Base-by-base conservation (phyloP, 2,329 filamentous ascomycete genomes). In the Neonectria sp. region DNA sequence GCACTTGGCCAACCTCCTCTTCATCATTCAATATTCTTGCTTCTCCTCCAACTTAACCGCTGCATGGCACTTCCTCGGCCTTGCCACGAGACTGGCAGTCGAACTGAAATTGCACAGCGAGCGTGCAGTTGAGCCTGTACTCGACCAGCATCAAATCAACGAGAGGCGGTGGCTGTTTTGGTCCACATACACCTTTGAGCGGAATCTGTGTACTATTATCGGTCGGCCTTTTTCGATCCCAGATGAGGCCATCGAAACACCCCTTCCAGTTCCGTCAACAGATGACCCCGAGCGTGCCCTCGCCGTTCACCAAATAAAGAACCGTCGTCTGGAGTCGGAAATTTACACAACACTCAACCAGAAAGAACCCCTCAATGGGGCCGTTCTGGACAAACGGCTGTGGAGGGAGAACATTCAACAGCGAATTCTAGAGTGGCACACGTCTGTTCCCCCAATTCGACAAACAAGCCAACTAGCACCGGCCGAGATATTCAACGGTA, bases 271-370 rank as follows among this genome's bases (percentile, higher is more conserved):
- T 3, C 43, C 68, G 1, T 37, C 63, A 1, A 63, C 35, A 2
- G 43, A 53, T 9, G 55, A 67, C 1, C 59, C 57, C 0, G 66
- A 70, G n/a, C 56, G 71, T 0, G 61, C 61, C 2, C 49, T 69
- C 0, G 76, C 71, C 3, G 58, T 74, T 1, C 76, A 78, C 37
- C 49, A 74, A 17, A 68, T 77, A 3, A 65, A 66, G 2, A 60
- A 55, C 2, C 76, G 75, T 0, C 67, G 60, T 12, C 55, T 75
- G 0, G 75, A 77, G n/a, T 76, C 75, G 17, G 75, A 77, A 25
- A 75, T 76, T 3, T 72, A 71, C 1, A 58, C 40, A 0, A 77
- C 68, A 0, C 61, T 77, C 0, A 67, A 70, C 37, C 68, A 77
- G 4, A 70, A 57, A 7, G 33, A 40, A 1, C 62, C 68, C 0